A percentile compares a stretch with the other conserved stretches of the same genome.
These are phyloP conservation scores for Phytophthora megakarya DNA, from an alignment of 352 stramenopile genomes.

Conservation along the genomic window DNA sequence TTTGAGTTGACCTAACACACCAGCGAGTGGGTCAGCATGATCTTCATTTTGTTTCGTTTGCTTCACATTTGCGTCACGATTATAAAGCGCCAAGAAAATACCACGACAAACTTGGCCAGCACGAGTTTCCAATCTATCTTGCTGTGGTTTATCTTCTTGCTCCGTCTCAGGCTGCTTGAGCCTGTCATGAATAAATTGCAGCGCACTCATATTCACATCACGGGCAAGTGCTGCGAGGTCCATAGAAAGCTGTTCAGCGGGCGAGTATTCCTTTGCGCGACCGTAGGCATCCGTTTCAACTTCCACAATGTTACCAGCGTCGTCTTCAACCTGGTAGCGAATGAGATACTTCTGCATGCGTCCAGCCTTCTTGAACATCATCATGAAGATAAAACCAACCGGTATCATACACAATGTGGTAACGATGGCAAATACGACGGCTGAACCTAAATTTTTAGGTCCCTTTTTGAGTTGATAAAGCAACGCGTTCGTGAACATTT, in stretches of 20 bases:
- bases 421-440: constrained; percentile 61
- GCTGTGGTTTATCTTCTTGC: constrained; percentile 6
- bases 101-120: constrained; percentile 54
- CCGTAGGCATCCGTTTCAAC: constrained; percentile 74
- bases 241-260: constrained; percentile 50
- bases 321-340: constrained; percentile 67
- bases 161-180: constrained; percentile 39
- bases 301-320: constrained; percentile 60
- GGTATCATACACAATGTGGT: constrained; percentile 70
- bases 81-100: constrained; percentile 66
- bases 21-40: constrained; percentile 42
- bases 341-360: constrained; percentile 64
- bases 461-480: constrained; percentile 61
- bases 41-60: constrained; percentile 29
- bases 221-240: constrained; percentile 62
- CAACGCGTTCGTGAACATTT: constrained; percentile 76
- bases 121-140: constrained; percentile 14
- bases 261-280: constrained; percentile 50
- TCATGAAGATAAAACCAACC: constrained; percentile 62
- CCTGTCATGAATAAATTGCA: constrained; percentile 40
- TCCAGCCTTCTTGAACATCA: constrained; percentile 78
- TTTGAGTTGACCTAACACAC: constrained; percentile 57
- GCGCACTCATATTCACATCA: constrained; percentile 36
- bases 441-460: constrained; percentile 49
- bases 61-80: constrained; percentile 53